Base-by-base conservation (phyloP, 768 basidiomycete species). In the Collybia sp. region DNA sequence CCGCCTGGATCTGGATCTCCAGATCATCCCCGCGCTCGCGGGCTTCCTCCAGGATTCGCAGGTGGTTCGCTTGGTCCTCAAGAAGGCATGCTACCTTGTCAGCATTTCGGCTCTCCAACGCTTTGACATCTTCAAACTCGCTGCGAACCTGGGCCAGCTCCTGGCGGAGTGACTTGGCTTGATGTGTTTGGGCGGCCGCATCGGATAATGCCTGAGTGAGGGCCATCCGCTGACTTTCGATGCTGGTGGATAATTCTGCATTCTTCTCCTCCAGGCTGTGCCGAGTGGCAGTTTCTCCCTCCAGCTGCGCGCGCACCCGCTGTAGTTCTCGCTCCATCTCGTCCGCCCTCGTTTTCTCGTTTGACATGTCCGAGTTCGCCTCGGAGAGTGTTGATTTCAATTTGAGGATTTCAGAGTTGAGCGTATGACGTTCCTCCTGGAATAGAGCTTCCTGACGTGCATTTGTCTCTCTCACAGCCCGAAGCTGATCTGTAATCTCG, bases 41-140 rank as follows among this genome's bases (percentile, higher is more conserved):
- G 5, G 89, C 85, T 45, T 83, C 85, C 55, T 91, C 88, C 31
- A 93, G 68, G 17, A 79, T 81, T 31, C 76, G 76, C 35, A 92
- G 66, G 38, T 80, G 83, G 36, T 67, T 70, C n/a, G 82, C 82
- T 58, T 93, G 87, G 30, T 92, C 90, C 49, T 85, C 83, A 37
- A 92, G 67, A 35, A 93, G 62, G 42, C 68, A 70, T 6, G 79
- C 72, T 12, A 89, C 69, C 56, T 86, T 86, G 45, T 71, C 68
- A 11, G 79, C 71, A 50, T 85, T 83, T 47, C 77, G 72, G 35
- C 71, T 69, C 60, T 90, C 88, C 35, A 88, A 67, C 10, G 70
- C 63, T 60, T 85, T 84, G 39, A 87, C 73, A 40, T 83, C 83
- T 47, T 85, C 82, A 35, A 77, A 80, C 58, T 88, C 84, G 1